Evolutionary conservation across 2,329 filamentous ascomycete genomes (phyloP).

Genomic region (Fusarium armeniacum): DNA sequence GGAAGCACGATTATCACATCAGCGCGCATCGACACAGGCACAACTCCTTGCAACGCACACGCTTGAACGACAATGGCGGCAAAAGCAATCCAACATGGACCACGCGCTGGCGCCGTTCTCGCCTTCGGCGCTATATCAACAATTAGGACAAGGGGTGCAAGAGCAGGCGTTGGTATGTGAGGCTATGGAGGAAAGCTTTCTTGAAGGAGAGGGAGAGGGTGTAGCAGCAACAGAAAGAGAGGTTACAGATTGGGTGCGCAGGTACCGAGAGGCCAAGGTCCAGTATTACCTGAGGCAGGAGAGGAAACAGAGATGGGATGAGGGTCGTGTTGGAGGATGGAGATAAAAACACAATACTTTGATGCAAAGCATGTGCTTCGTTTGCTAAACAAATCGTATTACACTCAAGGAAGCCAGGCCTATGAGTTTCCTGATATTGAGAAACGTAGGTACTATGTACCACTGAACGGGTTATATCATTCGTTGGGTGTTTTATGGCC

Average conservation of each 20-base stretch:
- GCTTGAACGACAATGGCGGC: conserved; percentile 91
- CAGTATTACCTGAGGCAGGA: conserved; percentile 85
- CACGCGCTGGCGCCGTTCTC: conserved; percentile 85
- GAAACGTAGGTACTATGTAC: background rate
- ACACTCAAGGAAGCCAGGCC: background rate
- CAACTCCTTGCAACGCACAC: conserved; percentile 86
- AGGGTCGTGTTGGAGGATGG: conserved; percentile 95
- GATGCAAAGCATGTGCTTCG: background rate
- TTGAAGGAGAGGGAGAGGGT: conserved; percentile 69
- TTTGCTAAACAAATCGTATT: background rate
- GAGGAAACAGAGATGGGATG: conserved; percentile 94
- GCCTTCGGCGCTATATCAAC: conserved; percentile 87
- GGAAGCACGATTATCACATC: conserved; percentile 69
- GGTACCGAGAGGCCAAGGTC: conserved; percentile 84
- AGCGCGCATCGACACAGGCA: conserved; percentile 80
- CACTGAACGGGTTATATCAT: background rate
- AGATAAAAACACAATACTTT: conserved; percentile 62
- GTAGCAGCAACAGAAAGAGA: conserved; percentile 80
- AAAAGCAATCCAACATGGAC: conserved; percentile 92
- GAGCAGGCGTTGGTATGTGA: conserved; percentile 87
- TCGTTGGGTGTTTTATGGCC: background rate
- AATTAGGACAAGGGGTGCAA: conserved; percentile 79
- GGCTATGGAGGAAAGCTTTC: conserved; percentile 92
- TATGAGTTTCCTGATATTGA: conserved; percentile 4
- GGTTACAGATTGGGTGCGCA: conserved; percentile 84